Conservation (phyloP, 768 basidiomycete species). For the Hirschioporus abietinus region DNA sequence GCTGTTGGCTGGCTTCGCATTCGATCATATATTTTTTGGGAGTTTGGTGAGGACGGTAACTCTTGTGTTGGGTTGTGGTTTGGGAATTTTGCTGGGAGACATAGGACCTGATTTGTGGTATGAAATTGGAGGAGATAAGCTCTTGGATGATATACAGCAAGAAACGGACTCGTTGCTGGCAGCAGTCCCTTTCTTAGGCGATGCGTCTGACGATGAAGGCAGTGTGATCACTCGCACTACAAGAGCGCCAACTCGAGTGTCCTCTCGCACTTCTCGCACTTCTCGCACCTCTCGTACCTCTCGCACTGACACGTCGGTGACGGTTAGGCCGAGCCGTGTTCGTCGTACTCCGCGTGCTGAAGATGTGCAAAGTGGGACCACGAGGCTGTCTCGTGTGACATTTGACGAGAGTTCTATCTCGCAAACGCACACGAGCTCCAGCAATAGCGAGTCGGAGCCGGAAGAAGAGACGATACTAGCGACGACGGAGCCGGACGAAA, state of each 20-base stretch:
- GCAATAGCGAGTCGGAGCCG: neutral
- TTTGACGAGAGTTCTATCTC: neutral
- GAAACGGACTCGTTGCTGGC: slow-evolving; percentile 32
- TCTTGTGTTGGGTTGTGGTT: neutral
- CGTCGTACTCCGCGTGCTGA: neutral
- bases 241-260: neutral
- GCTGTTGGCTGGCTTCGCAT: neutral
- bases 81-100: neutral
- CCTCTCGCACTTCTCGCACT: neutral
- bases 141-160: slow-evolving; percentile 27
- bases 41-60: neutral
- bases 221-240: neutral
- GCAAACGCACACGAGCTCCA: neutral
- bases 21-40: neutral
- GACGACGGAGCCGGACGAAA: neutral
- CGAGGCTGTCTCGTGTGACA: neutral
- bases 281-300: neutral
- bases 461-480: neutral
- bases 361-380: neutral
- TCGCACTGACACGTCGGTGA: neutral
- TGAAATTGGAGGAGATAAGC: slow-evolving; percentile 2
- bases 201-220: neutral
- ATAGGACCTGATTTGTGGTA: slow-evolving; percentile 3
- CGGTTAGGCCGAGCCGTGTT: neutral
- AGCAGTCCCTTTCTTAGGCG: slow-evolving; percentile 33